phyloP scores from a whole-genome alignment of 2,329 filamentous ascomycete genomes.

The Thelonectria olida region DNA sequence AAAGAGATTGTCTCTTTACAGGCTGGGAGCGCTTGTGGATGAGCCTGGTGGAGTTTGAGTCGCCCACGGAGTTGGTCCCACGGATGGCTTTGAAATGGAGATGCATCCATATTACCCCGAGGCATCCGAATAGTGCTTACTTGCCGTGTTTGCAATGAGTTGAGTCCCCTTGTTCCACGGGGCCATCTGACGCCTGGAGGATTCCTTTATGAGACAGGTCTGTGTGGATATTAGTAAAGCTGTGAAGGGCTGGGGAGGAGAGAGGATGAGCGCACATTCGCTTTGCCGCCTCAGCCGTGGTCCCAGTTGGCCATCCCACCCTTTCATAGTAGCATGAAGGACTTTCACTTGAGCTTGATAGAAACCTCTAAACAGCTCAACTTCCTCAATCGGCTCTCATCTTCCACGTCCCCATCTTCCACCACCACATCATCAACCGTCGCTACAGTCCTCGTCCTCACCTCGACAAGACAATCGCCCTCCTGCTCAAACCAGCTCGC shows the following conservation, averaged over 20 bases:
- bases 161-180: too few relatives aligned
- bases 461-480: conserved; percentile 64
- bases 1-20: neutral
- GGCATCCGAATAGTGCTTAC: conserved; percentile 7
- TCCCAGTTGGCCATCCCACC: neutral
- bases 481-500: conserved; percentile 73
- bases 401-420: conserved; percentile 49
- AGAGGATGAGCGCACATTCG: too few relatives aligned
- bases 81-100: neutral
- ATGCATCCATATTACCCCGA: neutral
- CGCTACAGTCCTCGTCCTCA: conserved; percentile 70
- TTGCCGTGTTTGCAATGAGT: neutral
- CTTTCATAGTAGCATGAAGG: neutral
- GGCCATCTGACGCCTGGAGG: too few relatives aligned
- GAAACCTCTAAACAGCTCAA: conserved; percentile 62
- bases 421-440: conserved; percentile 73
- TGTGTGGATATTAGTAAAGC: neutral
- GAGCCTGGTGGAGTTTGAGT: neutral
- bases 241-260: too few relatives aligned
- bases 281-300: neutral
- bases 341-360: conserved; percentile 55
- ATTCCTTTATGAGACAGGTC: neutral
- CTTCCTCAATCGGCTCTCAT: conserved; percentile 55
- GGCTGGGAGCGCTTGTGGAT: neutral
- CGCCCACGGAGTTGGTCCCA: neutral